Conservation (phyloP, 495 filamentous ascomycete species). For the Sporormia fimetaria region DNA sequence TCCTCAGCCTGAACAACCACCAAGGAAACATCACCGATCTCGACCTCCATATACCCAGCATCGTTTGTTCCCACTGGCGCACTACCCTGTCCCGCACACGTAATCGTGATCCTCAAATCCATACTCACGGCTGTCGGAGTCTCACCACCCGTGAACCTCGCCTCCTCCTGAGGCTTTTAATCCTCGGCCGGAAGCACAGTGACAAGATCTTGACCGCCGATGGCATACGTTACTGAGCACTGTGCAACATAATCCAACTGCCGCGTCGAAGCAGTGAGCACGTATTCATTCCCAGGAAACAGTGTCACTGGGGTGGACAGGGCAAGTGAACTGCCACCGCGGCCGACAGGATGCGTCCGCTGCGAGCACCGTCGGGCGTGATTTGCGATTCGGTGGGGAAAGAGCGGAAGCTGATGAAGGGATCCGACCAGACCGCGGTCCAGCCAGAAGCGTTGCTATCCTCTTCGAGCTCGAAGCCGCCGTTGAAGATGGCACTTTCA, state of each 20-base stretch:
- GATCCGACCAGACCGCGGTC: slow-evolving; percentile 2
- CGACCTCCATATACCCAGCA: slow-evolving; percentile 6
- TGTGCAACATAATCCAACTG: slow-evolving; percentile 4
- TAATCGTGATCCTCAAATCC: slow-evolving; percentile 5
- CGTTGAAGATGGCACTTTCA: slow-evolving; percentile 16
- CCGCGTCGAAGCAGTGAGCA: neutral
- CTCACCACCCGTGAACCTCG: slow-evolving; percentile 3
- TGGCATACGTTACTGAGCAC: slow-evolving; percentile 3
- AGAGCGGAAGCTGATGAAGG: slow-evolving; percentile 11
- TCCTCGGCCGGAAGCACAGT: neutral
- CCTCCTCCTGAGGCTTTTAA: neutral
- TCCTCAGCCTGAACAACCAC: too few species aligned
- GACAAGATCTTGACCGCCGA: slow-evolving; percentile 4
- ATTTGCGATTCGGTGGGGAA: neutral
- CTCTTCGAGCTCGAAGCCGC: slow-evolving; percentile 16
- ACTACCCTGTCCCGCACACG: slow-evolving; percentile 6
- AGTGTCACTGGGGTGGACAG: slow-evolving; percentile 19
- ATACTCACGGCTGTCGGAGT: slow-evolving; percentile 8
- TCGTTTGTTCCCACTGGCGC: slow-evolving; percentile 1
- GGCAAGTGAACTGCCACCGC: neutral
- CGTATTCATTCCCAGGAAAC: slow-evolving; percentile 16
- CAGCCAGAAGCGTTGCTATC: slow-evolving; percentile 15
- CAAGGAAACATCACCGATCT: slow-evolving; percentile 20
- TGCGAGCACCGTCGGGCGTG: slow-evolving; percentile 1
- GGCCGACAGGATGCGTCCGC: slow-evolving; percentile 7